phyloP scores from a whole-genome alignment of 2,329 filamentous ascomycete genomes.

The Dothideomycetes sp. region DNA sequence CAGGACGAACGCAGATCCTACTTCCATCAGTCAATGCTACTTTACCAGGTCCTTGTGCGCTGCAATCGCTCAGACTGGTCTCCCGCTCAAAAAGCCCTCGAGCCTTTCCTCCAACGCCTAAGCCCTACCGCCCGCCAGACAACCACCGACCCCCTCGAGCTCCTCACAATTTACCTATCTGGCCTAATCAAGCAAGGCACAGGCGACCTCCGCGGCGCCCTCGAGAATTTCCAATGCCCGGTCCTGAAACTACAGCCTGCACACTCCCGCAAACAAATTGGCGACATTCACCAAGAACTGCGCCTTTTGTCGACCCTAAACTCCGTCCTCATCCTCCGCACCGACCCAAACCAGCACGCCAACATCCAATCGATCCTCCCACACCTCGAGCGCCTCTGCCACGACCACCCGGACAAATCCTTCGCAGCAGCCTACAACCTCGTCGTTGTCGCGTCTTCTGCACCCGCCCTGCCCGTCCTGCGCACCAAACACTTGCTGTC shows the following conservation, averaged over 20 bases:
- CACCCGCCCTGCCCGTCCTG: slow-evolving; percentile 54
- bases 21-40: slow-evolving; percentile 56
- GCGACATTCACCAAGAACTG: slow-evolving; percentile 26
- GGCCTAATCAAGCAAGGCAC: slow-evolving; percentile 68
- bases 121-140: slow-evolving; percentile 1
- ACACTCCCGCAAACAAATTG: slow-evolving; percentile 13
- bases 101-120: slow-evolving; percentile 36
- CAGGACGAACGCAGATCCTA: slow-evolving; percentile 53
- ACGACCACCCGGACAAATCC: slow-evolving; percentile 59
- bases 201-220: slow-evolving; percentile 59
- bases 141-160: slow-evolving; percentile 4
- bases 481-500: slow-evolving; percentile 71
- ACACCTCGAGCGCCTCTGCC: slow-evolving; percentile 56
- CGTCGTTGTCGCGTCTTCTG: slow-evolving; percentile 54
- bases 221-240: slow-evolving; percentile 53
- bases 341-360: slow-evolving; percentile 30
- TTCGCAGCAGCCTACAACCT: slow-evolving; percentile 70
- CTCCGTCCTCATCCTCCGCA: slow-evolving; percentile 34
- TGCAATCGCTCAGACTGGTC: slow-evolving; percentile 63
- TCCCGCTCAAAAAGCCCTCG: slow-evolving; percentile 47
- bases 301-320: slow-evolving; percentile 38
- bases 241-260: slow-evolving; percentile 42
- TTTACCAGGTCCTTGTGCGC: slow-evolving; percentile 59
- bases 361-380: slow-evolving; percentile 52
- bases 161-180: slow-evolving; percentile 47